Evolutionary conservation across 805 yeast genomes (phyloP), one percentile per base, ranked within the genome.

Genomic region (Candida verbasci): DNA sequence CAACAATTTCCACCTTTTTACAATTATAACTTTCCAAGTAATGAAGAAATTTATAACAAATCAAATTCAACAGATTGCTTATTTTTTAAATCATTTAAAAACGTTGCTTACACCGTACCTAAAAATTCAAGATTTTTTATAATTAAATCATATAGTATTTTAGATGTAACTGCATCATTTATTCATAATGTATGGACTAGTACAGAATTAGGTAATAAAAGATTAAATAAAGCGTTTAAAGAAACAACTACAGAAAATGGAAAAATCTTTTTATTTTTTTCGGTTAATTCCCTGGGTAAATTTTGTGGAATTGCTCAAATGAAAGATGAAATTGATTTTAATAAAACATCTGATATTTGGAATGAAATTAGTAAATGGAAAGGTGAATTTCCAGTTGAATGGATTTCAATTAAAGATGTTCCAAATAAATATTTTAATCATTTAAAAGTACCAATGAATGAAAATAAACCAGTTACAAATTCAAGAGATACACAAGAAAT

Each of bases 401-500:
- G 84, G 82, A 44, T 71, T 9, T 46, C 64, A 17, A 60, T 72
- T 6, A 71, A 72, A 45, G 78, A 77, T 42, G 61, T 78, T 5
- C 72, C 74, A 29, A 76, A 77, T 46, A 60, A 55, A 26, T 49
- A 49, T 35, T 65, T 79, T 36, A 70, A 68, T 39, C 70, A 66
- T 40, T 58, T 78, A 35, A 53, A 58, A 35, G 60, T 73, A 6
- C 64, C 70, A 3, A 46, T 59, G 18, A 74, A 76, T 46, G 78
- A 70, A 18, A 58, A 58, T 39, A 64, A 67, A 47, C 73, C 80
- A 1, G 76, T 79, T 1, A 72, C 81, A 1, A 68, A 71, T 44
- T 76, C 82, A 14, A 68, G 83, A 45, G 84, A 79, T 46, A 74
- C 82, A 0, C 82, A 78, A 50, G 80, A 74, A 39, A 45, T 78